phyloP scores from a whole-genome alignment of 768 basidiomycete genomes.

The Rhizopogon vesiculosus region DNA sequence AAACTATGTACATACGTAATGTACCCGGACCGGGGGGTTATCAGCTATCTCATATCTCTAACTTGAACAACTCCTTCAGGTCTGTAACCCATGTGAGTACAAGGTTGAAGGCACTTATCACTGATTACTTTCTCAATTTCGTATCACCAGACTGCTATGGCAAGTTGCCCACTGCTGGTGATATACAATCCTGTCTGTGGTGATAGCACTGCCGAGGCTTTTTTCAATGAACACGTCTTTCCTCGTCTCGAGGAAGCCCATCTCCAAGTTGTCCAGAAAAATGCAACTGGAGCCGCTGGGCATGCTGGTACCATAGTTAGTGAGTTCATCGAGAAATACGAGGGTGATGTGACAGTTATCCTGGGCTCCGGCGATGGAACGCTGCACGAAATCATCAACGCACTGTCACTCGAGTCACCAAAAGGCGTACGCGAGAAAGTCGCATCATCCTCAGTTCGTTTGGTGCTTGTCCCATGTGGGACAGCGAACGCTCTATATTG shows the following conservation, averaged over 20 bases:
- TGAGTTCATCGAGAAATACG: constrained; percentile 31
- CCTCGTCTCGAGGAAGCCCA: constrained; percentile 49
- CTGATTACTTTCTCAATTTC: not conserved
- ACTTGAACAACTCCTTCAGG: not conserved
- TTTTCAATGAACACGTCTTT: constrained; percentile 58
- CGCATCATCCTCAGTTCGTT: constrained; percentile 24
- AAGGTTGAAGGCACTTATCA: not conserved
- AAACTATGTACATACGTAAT: no score
- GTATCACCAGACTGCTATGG: not conserved
- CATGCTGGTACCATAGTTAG: constrained; percentile 51
- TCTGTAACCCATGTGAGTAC: not conserved
- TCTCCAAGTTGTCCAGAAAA: constrained; percentile 27
- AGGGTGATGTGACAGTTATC: constrained; percentile 40
- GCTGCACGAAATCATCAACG: constrained; percentile 81
- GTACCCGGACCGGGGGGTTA: not conserved
- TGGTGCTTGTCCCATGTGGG: constrained; percentile 68
- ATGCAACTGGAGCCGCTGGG: constrained; percentile 45
- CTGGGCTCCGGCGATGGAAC: constrained; percentile 91
- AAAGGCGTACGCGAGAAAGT: constrained; percentile 14
- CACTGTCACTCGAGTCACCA: constrained; percentile 31
- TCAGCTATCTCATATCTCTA: no score
- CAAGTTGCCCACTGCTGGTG: constrained; percentile 47
- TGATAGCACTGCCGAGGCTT: constrained; percentile 45
- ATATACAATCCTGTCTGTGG: constrained; percentile 80
- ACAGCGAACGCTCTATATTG: constrained; percentile 93